phyloP scores from a whole-genome alignment of 2,329 filamentous ascomycete genomes.

The Plectosphaerella cucumerina region DNA sequence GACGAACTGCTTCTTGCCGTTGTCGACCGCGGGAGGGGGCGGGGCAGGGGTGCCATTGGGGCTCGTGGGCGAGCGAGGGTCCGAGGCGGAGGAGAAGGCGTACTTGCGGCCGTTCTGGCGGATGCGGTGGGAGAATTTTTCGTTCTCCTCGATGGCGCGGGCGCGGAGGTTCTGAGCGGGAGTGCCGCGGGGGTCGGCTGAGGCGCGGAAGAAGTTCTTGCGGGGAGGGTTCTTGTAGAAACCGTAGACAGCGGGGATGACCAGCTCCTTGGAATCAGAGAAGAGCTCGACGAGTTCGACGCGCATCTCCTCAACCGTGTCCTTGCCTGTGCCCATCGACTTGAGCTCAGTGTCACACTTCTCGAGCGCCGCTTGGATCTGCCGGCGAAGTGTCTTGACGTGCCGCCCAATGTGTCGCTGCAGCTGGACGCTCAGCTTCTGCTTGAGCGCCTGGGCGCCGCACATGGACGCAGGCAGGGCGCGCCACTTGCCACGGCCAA shows the following conservation, averaged over 20 bases:
- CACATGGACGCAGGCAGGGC: slow-evolving; percentile 42
- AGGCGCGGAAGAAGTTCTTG: slow-evolving; percentile 46
- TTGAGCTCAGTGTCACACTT: slow-evolving; percentile 45
- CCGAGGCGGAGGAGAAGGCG: slow-evolving; percentile 28
- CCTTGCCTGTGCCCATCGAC: slow-evolving; percentile 44
- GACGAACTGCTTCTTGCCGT: slow-evolving; percentile 43
- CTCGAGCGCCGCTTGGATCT: slow-evolving; percentile 46
- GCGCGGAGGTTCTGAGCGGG: slow-evolving; percentile 48
- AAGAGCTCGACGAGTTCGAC: slow-evolving; percentile 50
- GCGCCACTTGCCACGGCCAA: slow-evolving; percentile 44
- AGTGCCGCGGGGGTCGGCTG: slow-evolving; percentile 44
- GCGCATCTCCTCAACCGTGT: slow-evolving; percentile 49
- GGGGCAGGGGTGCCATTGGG: slow-evolving; percentile 19
- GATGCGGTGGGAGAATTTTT: slow-evolving; percentile 43
- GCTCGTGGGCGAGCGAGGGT: slow-evolving; percentile 1
- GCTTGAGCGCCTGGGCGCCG: slow-evolving; percentile 39
- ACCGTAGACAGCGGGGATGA: slow-evolving; percentile 48
- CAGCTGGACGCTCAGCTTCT: slow-evolving; percentile 45
- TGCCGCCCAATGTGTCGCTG: slow-evolving; percentile 49
- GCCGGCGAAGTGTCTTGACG: slow-evolving; percentile 43
- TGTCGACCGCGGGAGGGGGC: slow-evolving; percentile 17
- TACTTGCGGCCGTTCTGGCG: slow-evolving; percentile 46
- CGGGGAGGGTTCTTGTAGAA: slow-evolving; percentile 53
- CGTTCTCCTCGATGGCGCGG: slow-evolving; percentile 47
- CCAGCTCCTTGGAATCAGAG: slow-evolving; percentile 47